Evolutionary conservation across 108 stramenopile genomes (phyloP).

Genomic region (Nannochloropsis gaditana): DNA sequence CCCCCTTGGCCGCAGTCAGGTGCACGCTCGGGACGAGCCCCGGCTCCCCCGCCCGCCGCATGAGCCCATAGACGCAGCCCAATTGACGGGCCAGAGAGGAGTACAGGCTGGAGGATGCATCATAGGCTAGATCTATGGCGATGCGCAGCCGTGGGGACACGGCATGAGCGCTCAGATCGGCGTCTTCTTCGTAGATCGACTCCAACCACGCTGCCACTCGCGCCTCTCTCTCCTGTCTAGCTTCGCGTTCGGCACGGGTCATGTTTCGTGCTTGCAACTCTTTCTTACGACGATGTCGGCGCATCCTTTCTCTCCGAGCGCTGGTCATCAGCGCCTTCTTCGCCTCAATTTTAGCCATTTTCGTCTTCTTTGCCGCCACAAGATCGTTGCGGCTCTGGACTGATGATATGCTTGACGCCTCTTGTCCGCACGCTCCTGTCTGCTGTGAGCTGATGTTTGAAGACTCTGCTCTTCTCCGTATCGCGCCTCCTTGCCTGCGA

Average conservation of each 20-base stretch:
- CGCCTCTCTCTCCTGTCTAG: not conserved
- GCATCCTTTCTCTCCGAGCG: not conserved
- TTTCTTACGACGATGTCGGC: not conserved
- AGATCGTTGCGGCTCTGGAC: not conserved
- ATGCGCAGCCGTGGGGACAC: slow-evolving; percentile 1
- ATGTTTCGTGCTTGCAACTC: not conserved
- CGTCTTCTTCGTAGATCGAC: not conserved
- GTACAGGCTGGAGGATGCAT: not conserved
- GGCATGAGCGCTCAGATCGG: not conserved
- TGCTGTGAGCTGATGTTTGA: no score
- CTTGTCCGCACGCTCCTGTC: no score
- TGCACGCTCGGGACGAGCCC: not conserved
- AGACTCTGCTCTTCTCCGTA: no score
- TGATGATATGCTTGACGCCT: no score
- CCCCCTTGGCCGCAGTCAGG: not conserved
- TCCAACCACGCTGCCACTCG: not conserved
- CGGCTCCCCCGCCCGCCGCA: not conserved
- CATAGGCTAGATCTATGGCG: not conserved
- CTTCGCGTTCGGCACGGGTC: not conserved
- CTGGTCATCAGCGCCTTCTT: not conserved
- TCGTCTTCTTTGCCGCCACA: not conserved
- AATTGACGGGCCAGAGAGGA: not conserved
- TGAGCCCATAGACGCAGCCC: not conserved
- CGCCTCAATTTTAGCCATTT: slow-evolving; percentile 3
- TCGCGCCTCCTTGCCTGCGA: no score